Conservation (phyloP, 306 rosid species). For the Begonia peltatifolia region DNA sequence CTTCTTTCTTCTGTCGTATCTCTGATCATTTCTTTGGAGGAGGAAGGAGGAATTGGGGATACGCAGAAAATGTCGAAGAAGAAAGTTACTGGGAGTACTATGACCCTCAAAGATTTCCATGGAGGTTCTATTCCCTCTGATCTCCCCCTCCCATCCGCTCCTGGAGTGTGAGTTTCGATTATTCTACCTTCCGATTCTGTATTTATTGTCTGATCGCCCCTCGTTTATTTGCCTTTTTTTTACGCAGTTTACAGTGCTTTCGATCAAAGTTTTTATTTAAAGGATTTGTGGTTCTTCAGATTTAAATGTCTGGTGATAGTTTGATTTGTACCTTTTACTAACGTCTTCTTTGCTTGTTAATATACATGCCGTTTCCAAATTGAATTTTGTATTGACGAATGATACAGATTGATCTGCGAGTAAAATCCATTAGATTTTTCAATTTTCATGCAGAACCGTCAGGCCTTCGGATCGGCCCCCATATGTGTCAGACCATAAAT, state of each 20-base stretch:
- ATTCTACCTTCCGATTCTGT: not conserved
- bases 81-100: slow-evolving; percentile 78
- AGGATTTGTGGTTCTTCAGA: no score
- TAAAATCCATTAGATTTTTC: no score
- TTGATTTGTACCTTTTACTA: no score
- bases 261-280: no score
- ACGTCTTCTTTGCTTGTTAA: no score
- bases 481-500: slow-evolving; percentile 63
- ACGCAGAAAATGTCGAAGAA: slow-evolving; percentile 80
- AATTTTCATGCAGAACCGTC: slow-evolving; percentile 26
- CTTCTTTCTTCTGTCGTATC: no score
- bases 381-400: no score
- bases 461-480: slow-evolving; percentile 64
- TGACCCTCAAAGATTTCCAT: slow-evolving; percentile 97
- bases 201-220: not conserved
- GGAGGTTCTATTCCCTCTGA: slow-evolving; percentile 95
- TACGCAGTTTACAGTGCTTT: no score
- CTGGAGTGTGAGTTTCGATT: slow-evolving; percentile 71
- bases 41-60: not conserved
- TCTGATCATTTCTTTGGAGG: no score
- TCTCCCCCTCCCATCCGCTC: slow-evolving; percentile 97
- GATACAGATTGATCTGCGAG: not conserved
- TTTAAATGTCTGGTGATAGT: no score
- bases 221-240: no score
- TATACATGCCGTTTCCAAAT: no score